Evolutionary conservation across 129 eudicot species (phyloP), one percentile per base, ranked within the genome.

Genomic region (Helichrysum umbraculigerum): DNA sequence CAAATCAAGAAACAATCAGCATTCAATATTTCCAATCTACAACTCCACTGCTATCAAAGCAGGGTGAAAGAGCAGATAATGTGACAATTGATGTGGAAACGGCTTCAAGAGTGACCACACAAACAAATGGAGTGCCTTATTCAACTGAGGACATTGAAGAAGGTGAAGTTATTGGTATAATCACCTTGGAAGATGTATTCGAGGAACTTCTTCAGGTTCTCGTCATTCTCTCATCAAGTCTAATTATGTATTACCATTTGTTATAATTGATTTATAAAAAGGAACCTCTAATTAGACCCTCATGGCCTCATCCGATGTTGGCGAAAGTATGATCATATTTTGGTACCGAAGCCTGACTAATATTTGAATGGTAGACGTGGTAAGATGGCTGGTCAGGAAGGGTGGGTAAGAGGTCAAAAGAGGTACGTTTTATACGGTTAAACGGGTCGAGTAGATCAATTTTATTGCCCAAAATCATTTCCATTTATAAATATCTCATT

Each of bases 121-220:
- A 76, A 14, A 62, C 52, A 33, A 83, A 73, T 74, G 89, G 88
- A 69, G 17, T 73, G 68, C 71, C 86, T 62, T 81, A 76, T 79
- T 54, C 87, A 7, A 50, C 76, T 12, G 98, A 87, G 35, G 92
- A 89, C 44, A 82, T 81, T 77, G 98, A 94, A 73, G 91, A 91
- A 78, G 98, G 93, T 65, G 96, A 94, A 77, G 97, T 94, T 39
- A 83, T 91, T 44, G 98, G 98, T 68, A 91, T 94, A 5, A 94
- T 94, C 77, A 94, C 98, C 16, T 88, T 94, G 68, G 98, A 95
- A 87, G 99, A 95, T 81, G 99, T 95, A 58, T 95, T 95, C 70
- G 99, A 95, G 82, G 99, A 95, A 76, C 98, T 94, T 74, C 87
- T 94, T 78, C 98, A 94, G 96, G 98, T 93, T 79, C n/a, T 30